These are phyloP conservation scores for Achlya hypogyna DNA, from an alignment of 352 stramenopile species.

Conservation along the genomic window DNA sequence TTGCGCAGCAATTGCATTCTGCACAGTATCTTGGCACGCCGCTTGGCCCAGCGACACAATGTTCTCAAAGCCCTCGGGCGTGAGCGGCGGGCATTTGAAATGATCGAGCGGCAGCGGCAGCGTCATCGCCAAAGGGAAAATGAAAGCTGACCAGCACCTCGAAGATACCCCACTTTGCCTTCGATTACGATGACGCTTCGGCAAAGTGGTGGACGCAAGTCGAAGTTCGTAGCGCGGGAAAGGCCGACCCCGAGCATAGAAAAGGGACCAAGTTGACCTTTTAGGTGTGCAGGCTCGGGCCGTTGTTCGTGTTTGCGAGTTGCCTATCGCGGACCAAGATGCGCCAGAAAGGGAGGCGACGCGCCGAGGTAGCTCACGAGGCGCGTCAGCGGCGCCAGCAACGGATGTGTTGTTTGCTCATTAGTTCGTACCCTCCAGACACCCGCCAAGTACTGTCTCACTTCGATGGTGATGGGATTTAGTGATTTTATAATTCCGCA, in stretches of 20 bases:
- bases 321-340: background rate
- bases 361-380: too few relatives aligned
- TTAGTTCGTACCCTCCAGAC: too few relatives aligned
- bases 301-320: background rate
- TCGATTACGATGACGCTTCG: background rate
- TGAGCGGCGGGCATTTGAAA: conserved; percentile 52
- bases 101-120: conserved; percentile 61
- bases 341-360: background rate
- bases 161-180: background rate
- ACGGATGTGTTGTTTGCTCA: too few relatives aligned
- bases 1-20: conserved; percentile 41
- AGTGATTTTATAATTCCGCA: background rate
- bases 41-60: conserved; percentile 56
- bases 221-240: background rate
- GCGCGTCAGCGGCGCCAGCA: too few relatives aligned
- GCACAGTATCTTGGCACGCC: conserved; percentile 76
- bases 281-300: too few relatives aligned
- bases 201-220: background rate
- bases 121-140: too few relatives aligned
- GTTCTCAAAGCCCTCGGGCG: conserved; percentile 53
- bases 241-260: background rate
- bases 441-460: background rate
- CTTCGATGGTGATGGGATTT: background rate
- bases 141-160: too few relatives aligned
- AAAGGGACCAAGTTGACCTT: too few relatives aligned